These are phyloP conservation scores for Neocallimastix lanati DNA, from an alignment of 192 early-diverging fungal species.

Conservation along the genomic window DNA sequence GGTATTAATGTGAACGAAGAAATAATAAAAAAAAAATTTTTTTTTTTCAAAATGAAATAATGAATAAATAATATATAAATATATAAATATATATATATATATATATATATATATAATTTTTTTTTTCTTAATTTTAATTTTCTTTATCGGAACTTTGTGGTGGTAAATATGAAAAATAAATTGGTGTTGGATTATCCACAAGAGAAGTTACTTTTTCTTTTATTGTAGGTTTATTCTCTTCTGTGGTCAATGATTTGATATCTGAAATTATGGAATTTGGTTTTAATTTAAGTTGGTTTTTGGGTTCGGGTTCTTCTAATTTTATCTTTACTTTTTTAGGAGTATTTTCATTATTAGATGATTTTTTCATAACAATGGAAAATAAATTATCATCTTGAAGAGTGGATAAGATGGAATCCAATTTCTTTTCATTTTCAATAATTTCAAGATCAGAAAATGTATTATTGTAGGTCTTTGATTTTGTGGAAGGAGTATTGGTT, in stretches of 20 bases:
- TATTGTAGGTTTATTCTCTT: too few species aligned
- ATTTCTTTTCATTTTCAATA: background rate
- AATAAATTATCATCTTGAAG: background rate
- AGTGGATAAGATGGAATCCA: background rate
- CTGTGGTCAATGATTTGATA: too few species aligned
- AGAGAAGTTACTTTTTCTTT: background rate
- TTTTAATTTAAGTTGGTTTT: background rate
- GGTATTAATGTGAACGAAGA: too few species aligned
- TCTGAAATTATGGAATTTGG: too few species aligned
- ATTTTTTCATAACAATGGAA: background rate
- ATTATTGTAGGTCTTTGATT: background rate
- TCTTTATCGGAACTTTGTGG: background rate
- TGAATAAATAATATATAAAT: too few species aligned
- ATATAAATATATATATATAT: too few species aligned
- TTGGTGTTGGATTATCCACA: background rate
- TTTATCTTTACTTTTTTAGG: background rate
- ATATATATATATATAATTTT: too few species aligned
- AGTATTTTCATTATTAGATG: too few species aligned
- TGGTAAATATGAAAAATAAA: background rate
- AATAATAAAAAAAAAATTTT: too few species aligned
- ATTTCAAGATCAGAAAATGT: background rate
- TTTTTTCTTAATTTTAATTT: background rate
- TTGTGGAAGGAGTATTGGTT: background rate
- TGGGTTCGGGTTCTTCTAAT: background rate
- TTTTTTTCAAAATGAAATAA: too few species aligned